phyloP scores from a whole-genome alignment of 768 basidiomycete genomes.

The Mycena leptocephala region DNA sequence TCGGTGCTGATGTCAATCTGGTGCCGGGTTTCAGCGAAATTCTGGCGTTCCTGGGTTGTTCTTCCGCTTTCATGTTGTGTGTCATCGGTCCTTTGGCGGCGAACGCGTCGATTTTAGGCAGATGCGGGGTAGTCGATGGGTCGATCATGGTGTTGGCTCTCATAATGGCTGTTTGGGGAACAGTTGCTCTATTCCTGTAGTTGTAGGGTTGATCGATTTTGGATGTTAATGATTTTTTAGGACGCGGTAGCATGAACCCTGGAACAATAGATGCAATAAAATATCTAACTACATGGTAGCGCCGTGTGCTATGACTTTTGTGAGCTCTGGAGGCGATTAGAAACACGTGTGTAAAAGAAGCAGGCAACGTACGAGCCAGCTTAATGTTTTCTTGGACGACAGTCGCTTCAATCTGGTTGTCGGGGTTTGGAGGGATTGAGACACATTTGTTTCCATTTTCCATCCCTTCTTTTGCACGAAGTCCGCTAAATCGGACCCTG shows the following conservation, averaged over 20 bases:
- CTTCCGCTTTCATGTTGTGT: conserved; percentile 84
- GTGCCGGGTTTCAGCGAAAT: conserved; percentile 86
- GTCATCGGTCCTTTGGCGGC: conserved; percentile 85
- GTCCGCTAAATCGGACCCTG: conserved; percentile 69
- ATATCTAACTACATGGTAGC: conserved; percentile 46
- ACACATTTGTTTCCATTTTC: conserved; percentile 73
- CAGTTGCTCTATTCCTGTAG: conserved; percentile 72
- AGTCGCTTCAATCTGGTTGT: conserved; percentile 91
- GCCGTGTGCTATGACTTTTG: conserved; percentile 84
- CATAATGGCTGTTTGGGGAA: conserved; percentile 87
- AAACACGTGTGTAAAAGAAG: background rate
- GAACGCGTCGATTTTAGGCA: conserved; percentile 72
- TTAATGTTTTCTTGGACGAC: conserved; percentile 89
- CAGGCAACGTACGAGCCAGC: conserved; percentile 76
- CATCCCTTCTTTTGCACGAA: conserved; percentile 81
- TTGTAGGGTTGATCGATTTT: background rate
- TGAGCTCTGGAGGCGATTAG: conserved; percentile 67
- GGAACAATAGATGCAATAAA: conserved; percentile 13
- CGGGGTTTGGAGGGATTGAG: conserved; percentile 84
- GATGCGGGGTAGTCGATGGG: conserved; percentile 68
- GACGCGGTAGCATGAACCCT: background rate
- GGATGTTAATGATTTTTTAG: background rate
- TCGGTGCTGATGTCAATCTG: conserved; percentile 81
- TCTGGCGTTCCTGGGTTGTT: conserved; percentile 95
- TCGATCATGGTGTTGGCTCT: conserved; percentile 66